Conservation (phyloP, 2,329 filamentous ascomycete species). For the Nakataea oryzae region DNA sequence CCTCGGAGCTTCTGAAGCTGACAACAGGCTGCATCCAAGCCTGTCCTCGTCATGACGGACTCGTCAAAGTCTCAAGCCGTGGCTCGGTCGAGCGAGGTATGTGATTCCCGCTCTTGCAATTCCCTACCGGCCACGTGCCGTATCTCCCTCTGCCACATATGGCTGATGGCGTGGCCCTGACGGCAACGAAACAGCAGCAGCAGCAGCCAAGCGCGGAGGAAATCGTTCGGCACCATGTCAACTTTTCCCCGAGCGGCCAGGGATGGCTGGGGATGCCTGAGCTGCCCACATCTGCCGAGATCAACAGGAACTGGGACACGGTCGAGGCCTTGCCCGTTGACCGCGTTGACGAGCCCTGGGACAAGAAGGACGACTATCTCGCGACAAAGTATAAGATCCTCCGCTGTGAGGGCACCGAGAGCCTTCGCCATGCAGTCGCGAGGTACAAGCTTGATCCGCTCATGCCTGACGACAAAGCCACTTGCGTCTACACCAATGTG, state of each 20-base stretch:
- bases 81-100: neutral
- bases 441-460: conserved; percentile 39
- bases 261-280: conserved; percentile 31
- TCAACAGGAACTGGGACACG: conserved; percentile 25
- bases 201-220: neutral
- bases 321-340: conserved; percentile 35
- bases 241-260: neutral
- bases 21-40: neutral
- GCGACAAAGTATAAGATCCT: conserved; percentile 64
- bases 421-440: conserved; percentile 56
- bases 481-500: conserved; percentile 63
- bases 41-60: neutral
- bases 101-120: neutral
- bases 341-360: conserved; percentile 43
- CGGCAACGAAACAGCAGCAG: too few species aligned
- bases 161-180: too few species aligned
- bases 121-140: neutral
- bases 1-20: neutral
- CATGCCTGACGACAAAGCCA: conserved; percentile 45
- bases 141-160: too few species aligned
- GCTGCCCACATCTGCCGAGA: conserved; percentile 41
- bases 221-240: conserved; percentile 3
- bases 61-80: neutral
- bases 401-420: conserved; percentile 62
- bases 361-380: conserved; percentile 55